These are phyloP conservation scores for Diplodia intermedia DNA, from an alignment of 2,329 filamentous ascomycete species.

Conservation along the genomic window DNA sequence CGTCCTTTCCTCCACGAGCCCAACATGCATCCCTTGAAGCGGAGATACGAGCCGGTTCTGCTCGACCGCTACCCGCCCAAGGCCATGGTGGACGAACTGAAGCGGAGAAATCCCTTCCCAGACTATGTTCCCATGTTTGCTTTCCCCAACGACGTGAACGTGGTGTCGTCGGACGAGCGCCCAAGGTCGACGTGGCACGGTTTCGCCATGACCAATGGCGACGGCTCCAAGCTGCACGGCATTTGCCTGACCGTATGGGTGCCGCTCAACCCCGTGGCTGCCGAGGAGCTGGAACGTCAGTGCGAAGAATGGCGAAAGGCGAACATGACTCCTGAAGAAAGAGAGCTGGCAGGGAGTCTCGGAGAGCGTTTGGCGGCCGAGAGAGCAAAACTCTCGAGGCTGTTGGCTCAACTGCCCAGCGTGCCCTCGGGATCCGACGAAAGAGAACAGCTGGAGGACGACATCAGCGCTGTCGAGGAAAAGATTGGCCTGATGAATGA, in stretches of 20 bases:
- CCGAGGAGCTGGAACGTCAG: constrained; percentile 78
- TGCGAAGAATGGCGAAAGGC: constrained; percentile 59
- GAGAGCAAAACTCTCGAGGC: constrained; percentile 85
- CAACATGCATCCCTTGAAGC: constrained; percentile 93
- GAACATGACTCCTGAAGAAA: constrained; percentile 88
- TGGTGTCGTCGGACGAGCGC: constrained; percentile 92
- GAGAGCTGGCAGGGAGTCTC: constrained; percentile 89
- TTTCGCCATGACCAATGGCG: constrained; percentile 95
- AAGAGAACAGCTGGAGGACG: constrained; percentile 85
- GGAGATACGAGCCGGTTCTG: constrained; percentile 93
- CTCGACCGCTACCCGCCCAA: constrained; percentile 92
- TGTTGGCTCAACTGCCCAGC: constrained; percentile 81
- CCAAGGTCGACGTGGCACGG: constrained; percentile 98
- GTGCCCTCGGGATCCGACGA: constrained; percentile 80
- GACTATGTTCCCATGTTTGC: constrained; percentile 99
- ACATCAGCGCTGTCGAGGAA: constrained; percentile 95
- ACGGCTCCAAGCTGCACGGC: constrained; percentile 90
- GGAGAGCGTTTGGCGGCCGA: constrained; percentile 87
- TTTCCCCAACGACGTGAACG: constrained; percentile 96
- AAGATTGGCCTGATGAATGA: constrained; percentile 98
- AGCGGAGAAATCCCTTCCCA: constrained; percentile 83
- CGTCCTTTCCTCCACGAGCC: constrained; percentile 89
- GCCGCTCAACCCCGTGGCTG: constrained; percentile 79
- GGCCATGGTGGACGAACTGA: constrained; percentile 77
- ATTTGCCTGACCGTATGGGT: constrained; percentile 94